Conservation (phyloP, 257 asterid species). For the Plectranthus barbatus region DNA sequence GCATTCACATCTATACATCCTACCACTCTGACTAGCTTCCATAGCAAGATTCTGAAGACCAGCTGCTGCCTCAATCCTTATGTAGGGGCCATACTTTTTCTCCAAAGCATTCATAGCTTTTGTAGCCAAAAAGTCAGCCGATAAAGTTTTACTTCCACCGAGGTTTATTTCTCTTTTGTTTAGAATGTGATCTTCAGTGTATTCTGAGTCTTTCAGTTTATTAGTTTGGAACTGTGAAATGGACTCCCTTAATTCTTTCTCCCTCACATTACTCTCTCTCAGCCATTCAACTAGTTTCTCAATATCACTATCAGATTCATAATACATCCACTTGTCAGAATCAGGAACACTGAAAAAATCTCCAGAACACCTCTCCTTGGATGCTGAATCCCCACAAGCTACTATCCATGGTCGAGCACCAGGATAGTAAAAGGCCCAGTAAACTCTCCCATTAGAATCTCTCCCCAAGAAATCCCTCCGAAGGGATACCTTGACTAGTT, state of each 20-base stretch:
- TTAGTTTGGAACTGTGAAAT: slow-evolving; percentile 46
- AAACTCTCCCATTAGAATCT: slow-evolving; percentile 76
- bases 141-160: slow-evolving; percentile 15
- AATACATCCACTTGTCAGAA: slow-evolving; percentile 62
- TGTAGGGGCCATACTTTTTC: slow-evolving; percentile 39
- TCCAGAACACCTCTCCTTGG: slow-evolving; percentile 33
- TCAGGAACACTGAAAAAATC: slow-evolving; percentile 37
- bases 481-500: slow-evolving; percentile 49
- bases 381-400: slow-evolving; percentile 41
- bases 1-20: slow-evolving; percentile 68
- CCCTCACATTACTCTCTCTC: slow-evolving; percentile 52
- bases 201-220: slow-evolving; percentile 32
- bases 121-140: slow-evolving; percentile 37
- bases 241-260: slow-evolving; percentile 73
- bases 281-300: slow-evolving; percentile 73
- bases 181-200: slow-evolving; percentile 30
- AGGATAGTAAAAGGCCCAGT: slow-evolving; percentile 58
- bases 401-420: slow-evolving; percentile 56
- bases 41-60: slow-evolving; percentile 22
- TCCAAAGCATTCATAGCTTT: slow-evolving; percentile 56
- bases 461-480: slow-evolving; percentile 80
- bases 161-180: slow-evolving; percentile 18
- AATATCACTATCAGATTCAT: slow-evolving; percentile 53
- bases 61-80: slow-evolving; percentile 23
- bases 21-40: slow-evolving; percentile 24